Evolutionary conservation across 2,329 filamentous ascomycete species (phyloP), one percentile per base, ranked within the genome.

Genomic region (Microdochium trichocladiopsis): DNA sequence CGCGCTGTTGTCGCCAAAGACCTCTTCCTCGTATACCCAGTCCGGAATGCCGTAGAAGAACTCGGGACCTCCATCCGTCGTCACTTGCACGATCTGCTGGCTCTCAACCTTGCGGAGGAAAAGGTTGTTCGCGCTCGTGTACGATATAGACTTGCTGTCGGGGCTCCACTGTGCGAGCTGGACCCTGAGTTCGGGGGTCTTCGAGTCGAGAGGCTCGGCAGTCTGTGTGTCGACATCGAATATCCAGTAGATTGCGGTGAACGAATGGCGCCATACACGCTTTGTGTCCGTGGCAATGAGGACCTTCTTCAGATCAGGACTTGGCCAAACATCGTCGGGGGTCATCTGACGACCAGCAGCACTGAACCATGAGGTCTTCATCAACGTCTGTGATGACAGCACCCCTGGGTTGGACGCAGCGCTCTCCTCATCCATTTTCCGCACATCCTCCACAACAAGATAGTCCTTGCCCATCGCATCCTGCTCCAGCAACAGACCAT

Each of bases 31-130:
- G 62, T 95, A 96, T 0, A 97, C 94, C 94, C 94, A 99, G 67
- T 99, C 95, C 0, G 94, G 94, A 21, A 96, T 83, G 18, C 94
- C 94, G 62, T 99, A 96, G 69, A 99, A 99, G 54, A 94, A 83
- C 60, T 97, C 84, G 0, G 84, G 76, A 0, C 93, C 90, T 12
- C 95, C 94, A 64, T 99, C 93, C 51, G 76, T 83, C 1, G 94
- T 97, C 60, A 99, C 87, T 56, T 87, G 83, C 4, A 79, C 76
- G 4, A 90, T 79, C 16, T 78, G 71, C 21, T 81, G 72, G 3
- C 78, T 80, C 31, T 64, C 70, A 6, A 82, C 58, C 3, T 83
- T 83, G 50, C 94, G 85, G 47, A 97, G 72, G 65, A 84, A 97
- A 61, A 99, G 73, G 67, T 99, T 96, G 71, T 99, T 97, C 55